Evolutionary conservation across 441 rosid genomes (phyloP).

Genomic region (Arabidopsis hybrid): DNA sequence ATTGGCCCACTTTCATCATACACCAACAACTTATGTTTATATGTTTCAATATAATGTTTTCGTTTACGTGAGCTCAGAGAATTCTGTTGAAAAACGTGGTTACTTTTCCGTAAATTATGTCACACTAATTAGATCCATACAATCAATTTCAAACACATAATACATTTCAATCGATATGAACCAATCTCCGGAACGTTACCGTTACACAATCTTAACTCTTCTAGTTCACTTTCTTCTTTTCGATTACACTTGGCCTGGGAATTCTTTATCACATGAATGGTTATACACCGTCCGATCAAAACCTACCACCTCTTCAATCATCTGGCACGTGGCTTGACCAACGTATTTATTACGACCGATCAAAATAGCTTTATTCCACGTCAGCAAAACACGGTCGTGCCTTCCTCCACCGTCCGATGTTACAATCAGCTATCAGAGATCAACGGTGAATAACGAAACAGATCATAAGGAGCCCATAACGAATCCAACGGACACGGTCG

Average conservation of each 20-base stretch:
- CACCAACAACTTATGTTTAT: background rate
- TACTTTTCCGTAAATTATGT: background rate
- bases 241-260: background rate
- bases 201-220: background rate
- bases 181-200: background rate
- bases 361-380: background rate
- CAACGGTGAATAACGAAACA: constrained; percentile 52
- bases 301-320: background rate
- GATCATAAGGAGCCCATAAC: constrained; percentile 73
- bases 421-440: constrained; percentile 37
- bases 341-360: background rate
- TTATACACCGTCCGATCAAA: constrained; percentile 14
- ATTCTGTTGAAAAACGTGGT: background rate
- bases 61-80: background rate
- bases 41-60: background rate
- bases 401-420: constrained; percentile 30
- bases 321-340: constrained; percentile 12
- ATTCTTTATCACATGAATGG: background rate
- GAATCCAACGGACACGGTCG: constrained; percentile 60
- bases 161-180: no score
- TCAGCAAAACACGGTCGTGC: constrained; percentile 5
- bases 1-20: background rate
- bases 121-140: background rate
- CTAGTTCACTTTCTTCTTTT: background rate
- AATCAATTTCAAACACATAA: background rate